Evolutionary conservation across 441 rosid species (phyloP).

Genomic region (Dalechampia spathulata): DNA sequence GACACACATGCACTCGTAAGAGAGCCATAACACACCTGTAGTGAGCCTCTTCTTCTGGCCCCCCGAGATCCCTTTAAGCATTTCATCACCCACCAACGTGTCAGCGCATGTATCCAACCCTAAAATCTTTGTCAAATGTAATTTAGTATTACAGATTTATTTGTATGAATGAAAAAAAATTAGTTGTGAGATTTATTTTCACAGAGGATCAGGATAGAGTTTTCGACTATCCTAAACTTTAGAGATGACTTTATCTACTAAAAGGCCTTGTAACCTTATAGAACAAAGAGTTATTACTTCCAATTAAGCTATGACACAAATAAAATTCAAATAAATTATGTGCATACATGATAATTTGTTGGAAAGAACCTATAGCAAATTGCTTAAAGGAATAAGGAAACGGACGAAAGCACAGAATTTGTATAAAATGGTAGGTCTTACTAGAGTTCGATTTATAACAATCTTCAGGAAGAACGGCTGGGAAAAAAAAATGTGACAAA

Average conservation of each 20-base stretch:
- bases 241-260: not conserved
- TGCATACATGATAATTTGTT: not conserved
- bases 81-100: conserved; percentile 94
- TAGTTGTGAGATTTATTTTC: not conserved
- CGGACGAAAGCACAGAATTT: not conserved
- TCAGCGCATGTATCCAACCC: conserved; percentile 91
- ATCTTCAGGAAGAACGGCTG: not conserved
- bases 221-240: too few relatives aligned
- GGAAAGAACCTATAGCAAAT: not conserved
- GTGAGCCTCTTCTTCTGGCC: conserved; percentile 95
- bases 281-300: not conserved
- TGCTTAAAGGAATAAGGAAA: not conserved
- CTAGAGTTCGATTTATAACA: not conserved
- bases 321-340: not conserved
- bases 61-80: conserved; percentile 93
- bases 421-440: not conserved
- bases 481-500: not conserved
- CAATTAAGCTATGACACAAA: not conserved
- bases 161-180: conserved; percentile 6
- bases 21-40: conserved; percentile 45
- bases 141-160: conserved; percentile 41
- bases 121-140: conserved; percentile 83
- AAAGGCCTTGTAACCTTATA: not conserved
- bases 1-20: not conserved
- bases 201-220: not conserved